Conservation (phyloP, 345 rosid genomes). For the Gossypium raimondii region DNA sequence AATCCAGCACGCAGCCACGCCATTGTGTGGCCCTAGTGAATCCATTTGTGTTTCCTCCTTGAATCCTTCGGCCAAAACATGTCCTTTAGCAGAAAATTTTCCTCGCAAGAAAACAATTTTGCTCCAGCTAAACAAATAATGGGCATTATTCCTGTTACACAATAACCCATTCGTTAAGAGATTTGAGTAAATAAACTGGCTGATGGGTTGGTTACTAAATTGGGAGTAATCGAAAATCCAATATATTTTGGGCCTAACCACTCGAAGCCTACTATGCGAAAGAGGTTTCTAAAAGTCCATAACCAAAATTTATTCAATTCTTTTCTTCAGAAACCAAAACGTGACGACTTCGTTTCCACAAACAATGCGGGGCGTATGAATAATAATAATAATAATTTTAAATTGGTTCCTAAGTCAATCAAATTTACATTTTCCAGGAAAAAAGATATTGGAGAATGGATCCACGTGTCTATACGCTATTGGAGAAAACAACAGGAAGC, state of each 20-base stretch:
- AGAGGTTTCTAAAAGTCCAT: neutral
- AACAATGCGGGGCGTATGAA: neutral
- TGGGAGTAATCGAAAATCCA: neutral
- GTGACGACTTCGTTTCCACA: neutral
- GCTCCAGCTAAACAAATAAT: too few species aligned
- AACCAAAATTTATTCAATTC: neutral
- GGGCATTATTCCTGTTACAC: too few species aligned
- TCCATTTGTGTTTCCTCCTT: too few species aligned
- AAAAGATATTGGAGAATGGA: neutral
- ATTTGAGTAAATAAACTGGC: too few species aligned
- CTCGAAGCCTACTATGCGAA: neutral
- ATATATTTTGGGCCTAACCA: neutral
- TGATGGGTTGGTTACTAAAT: too few species aligned
- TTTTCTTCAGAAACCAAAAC: neutral
- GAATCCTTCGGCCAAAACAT: too few species aligned
- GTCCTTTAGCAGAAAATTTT: too few species aligned
- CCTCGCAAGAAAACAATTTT: too few species aligned
- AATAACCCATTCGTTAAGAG: too few species aligned
- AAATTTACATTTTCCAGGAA: neutral
- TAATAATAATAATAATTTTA: too few species aligned
- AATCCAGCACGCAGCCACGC: too few species aligned
- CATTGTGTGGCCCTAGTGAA: too few species aligned
- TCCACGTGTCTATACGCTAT: neutral
- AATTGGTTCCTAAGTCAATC: neutral
- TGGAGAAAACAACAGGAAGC: neutral